Evolutionary conservation across 352 stramenopile species (phyloP).

Genomic region (Pythium plurisporium): DNA sequence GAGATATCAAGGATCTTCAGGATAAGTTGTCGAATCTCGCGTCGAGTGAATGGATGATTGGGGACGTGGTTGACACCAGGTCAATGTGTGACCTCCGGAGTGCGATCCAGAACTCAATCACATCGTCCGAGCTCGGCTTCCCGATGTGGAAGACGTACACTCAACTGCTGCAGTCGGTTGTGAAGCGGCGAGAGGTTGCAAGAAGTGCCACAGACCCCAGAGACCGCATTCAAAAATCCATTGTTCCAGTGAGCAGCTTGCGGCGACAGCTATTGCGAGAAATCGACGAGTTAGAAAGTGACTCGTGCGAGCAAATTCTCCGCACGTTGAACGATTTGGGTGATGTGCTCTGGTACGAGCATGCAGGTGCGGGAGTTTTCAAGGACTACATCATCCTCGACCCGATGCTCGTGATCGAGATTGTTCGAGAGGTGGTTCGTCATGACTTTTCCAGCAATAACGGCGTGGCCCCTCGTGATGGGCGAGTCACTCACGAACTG

Average conservation of each 20-base stretch:
- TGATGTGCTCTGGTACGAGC: constrained; percentile 20
- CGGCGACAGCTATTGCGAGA: not conserved
- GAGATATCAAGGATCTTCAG: too few relatives aligned
- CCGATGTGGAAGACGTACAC: not conserved
- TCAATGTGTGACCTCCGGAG: not conserved
- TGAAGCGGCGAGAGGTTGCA: not conserved
- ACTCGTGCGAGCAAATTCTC: constrained; percentile 8
- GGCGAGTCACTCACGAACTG: not conserved
- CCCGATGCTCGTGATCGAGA: constrained; percentile 28
- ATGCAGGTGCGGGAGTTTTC: not conserved
- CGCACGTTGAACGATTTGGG: constrained; percentile 17
- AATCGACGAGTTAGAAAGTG: constrained; percentile 4
- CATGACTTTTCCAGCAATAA: not conserved
- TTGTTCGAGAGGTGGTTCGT: constrained; percentile 21
- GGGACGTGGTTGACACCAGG: too few relatives aligned
- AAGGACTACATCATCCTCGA: constrained; percentile 11
- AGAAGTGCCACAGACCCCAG: not conserved
- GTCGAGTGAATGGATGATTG: too few relatives aligned
- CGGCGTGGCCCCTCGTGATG: not conserved
- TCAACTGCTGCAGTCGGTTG: constrained; percentile 4
- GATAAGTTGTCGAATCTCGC: too few relatives aligned
- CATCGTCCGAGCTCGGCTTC: not conserved
- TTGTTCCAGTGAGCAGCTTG: constrained; percentile 11
- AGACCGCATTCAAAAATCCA: constrained; percentile 15
- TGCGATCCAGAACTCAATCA: not conserved